Evolutionary conservation across 768 basidiomycete genomes (phyloP), one percentile per base, ranked within the genome.

Genomic region (Xerocomellus dryophilus): DNA sequence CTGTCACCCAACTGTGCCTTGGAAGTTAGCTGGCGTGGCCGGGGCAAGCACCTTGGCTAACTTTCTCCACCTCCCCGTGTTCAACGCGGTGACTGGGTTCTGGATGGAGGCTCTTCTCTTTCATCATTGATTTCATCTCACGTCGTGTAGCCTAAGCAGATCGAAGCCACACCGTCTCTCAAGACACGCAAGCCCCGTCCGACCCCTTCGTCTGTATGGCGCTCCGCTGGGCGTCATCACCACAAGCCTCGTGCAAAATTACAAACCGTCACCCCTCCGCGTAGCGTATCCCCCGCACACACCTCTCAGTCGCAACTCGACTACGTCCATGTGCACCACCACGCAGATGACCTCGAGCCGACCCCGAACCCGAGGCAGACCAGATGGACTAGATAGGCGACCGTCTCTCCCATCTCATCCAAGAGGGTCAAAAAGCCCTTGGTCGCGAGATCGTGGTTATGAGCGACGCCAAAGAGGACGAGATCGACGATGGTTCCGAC

Each of bases 361-460:
- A 74, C 7, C 68, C 70, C 7, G 73, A 64, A 25, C n/a, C n/a
- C n/a, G 75, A 78, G n/a, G 76, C 6, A 2, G 63, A 62, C 43
- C 62, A 90, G 78, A 91, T 92, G 86, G 87, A 90, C 60, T 90
- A 86, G 87, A 86, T 92, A 54, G 86, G 87, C 18, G 83, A 81
- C 57, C 82, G 81, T 58, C 78, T 93, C 29, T 69, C 81, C 25
- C 72, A 71, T 55, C 80, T 93, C 47, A 93, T 93, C 58, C 82
- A 84, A 62, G 83, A 93, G 61, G 91, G 91, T 15, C 84, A 88
- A 65, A 82, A 80, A 43, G 91, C 91, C 0, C 77, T 93, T 7
- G 81, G 80, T 14, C 75, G 79, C n/a, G 89, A 93, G 65, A 77
- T 93, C 15, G 90, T 93, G 9, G 81, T 90, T 5, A 81, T 84